A percentile compares a stretch with the other conserved stretches of the same genome.
phyloP scores from a whole-genome alignment of 768 basidiomycete species.

The Lepiota brunneoincarnata region DNA sequence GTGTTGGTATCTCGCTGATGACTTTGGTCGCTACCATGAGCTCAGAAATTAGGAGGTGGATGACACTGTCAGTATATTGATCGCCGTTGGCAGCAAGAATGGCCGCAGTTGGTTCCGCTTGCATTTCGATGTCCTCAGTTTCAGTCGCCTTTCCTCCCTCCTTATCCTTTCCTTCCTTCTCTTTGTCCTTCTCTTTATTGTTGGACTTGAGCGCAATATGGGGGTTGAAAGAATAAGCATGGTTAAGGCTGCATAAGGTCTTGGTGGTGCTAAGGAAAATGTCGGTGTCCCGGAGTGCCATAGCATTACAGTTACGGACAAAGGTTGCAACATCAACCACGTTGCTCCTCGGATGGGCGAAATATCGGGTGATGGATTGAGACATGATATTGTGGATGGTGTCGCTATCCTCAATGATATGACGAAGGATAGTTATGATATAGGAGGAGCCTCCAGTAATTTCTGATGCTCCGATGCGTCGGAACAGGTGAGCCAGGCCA shows the following conservation, averaged over 20 bases:
- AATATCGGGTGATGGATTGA: constrained; percentile 79
- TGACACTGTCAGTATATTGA: constrained; percentile 51
- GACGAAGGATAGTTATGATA: constrained; percentile 86
- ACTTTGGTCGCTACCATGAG: constrained; percentile 59
- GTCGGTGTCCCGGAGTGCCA: constrained; percentile 78
- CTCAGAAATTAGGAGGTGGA: constrained; percentile 74
- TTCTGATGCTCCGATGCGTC: constrained; percentile 58
- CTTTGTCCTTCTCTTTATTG: constrained; percentile 21
- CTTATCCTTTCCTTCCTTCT: constrained; percentile 13
- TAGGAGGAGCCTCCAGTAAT: constrained; percentile 76
- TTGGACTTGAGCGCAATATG: constrained; percentile 58
- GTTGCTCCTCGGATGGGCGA: constrained; percentile 68
- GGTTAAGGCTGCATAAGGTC: constrained; percentile 67
- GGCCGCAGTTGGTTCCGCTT: constrained; percentile 41
- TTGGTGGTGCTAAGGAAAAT: constrained; percentile 74
- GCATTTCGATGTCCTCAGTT: constrained; percentile 48
- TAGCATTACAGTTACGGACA: constrained; percentile 71
- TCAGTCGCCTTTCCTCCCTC: constrained; percentile 3
- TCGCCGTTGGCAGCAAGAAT: constrained; percentile 26
- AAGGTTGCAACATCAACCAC: constrained; percentile 67
- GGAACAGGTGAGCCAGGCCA: constrained; percentile 64
- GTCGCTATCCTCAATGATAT: constrained; percentile 76
- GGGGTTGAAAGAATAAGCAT: constrained; percentile 55
- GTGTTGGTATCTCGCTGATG: constrained; percentile 29
- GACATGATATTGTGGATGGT: constrained; percentile 73